Percentiles rank a stretch among this genome's conserved stretches.
phyloP scores from a whole-genome alignment of 768 basidiomycete species.

The Hygrophoropsis aurantiaca region DNA sequence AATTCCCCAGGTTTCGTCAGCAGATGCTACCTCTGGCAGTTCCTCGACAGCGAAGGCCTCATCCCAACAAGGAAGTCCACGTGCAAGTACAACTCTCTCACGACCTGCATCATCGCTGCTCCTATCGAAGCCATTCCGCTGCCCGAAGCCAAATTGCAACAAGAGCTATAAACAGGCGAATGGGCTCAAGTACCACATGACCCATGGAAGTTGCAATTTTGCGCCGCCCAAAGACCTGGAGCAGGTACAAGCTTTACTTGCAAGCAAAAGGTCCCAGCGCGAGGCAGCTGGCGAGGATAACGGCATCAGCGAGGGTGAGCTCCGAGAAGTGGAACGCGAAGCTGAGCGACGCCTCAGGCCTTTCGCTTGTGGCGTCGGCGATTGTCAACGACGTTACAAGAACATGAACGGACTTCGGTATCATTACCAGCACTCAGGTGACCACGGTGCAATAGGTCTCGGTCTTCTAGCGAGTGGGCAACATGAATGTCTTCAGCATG shows the following conservation, averaged over 20 bases:
- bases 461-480: conserved; percentile 77
- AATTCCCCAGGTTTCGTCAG: conserved; percentile 18
- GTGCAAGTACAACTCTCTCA: conserved; percentile 47
- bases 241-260: conserved; percentile 72
- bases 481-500: conserved; percentile 51
- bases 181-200: conserved; percentile 92
- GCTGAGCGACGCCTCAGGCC: conserved; percentile 81
- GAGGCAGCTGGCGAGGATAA: conserved; percentile 42
- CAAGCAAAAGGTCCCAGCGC: conserved; percentile 38
- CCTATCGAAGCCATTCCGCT: conserved; percentile 84
- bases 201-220: conserved; percentile 91
- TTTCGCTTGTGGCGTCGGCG: conserved; percentile 87
- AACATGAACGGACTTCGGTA: conserved; percentile 98
- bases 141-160: conserved; percentile 94
- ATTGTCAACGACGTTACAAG: conserved; percentile 88
- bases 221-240: conserved; percentile 85
- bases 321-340: conserved; percentile 76
- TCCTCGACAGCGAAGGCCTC: conserved; percentile 21
- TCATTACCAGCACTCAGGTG: conserved; percentile 95
- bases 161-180: conserved; percentile 97
- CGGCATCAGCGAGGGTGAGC: conserved; percentile 55
- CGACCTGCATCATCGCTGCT: conserved; percentile 59
- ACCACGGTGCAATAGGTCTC: conserved; percentile 89
- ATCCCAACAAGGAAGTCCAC: conserved; percentile 24
- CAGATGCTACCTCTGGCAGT: conserved; percentile 22